Evolutionary conservation across 257 asterid genomes (phyloP).

Genomic region (Forsythia viridissima): DNA sequence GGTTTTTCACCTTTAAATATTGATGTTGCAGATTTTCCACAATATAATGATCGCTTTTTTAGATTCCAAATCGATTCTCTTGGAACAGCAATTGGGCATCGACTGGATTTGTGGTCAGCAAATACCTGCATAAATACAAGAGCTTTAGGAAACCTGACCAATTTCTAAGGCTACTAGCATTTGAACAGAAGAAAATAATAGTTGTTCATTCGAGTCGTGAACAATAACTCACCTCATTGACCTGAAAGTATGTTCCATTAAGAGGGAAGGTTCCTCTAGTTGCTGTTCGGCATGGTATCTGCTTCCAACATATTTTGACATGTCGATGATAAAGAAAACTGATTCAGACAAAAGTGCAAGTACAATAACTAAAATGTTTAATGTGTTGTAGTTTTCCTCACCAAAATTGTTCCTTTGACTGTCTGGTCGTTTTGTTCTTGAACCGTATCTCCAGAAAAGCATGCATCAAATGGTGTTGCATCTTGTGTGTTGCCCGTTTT

Average conservation of each 20-base stretch:
- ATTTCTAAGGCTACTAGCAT: neutral
- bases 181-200: neutral
- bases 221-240: constrained; percentile 54
- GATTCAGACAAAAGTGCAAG: neutral
- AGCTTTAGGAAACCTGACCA: neutral
- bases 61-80: constrained; percentile 38
- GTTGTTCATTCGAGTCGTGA: no score
- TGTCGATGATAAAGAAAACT: neutral
- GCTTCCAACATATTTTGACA: neutral
- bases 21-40: constrained; percentile 50
- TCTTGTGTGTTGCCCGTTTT: neutral
- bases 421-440: constrained; percentile 1
- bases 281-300: constrained; percentile 75
- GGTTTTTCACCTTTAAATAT: constrained; percentile 50
- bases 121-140: constrained; percentile 46
- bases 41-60: constrained; percentile 30
- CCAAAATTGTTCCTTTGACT: constrained; percentile 60
- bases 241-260: constrained; percentile 78
- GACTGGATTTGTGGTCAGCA: constrained; percentile 63
- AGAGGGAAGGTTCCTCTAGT: constrained; percentile 66
- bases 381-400: constrained; percentile 17
- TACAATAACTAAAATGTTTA: neutral
- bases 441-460: constrained; percentile 4
- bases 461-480: constrained; percentile 11
- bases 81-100: constrained; percentile 43